Evolutionary conservation across 768 basidiomycete species (phyloP).

Genomic region (Kwoniella bestiolae): DNA sequence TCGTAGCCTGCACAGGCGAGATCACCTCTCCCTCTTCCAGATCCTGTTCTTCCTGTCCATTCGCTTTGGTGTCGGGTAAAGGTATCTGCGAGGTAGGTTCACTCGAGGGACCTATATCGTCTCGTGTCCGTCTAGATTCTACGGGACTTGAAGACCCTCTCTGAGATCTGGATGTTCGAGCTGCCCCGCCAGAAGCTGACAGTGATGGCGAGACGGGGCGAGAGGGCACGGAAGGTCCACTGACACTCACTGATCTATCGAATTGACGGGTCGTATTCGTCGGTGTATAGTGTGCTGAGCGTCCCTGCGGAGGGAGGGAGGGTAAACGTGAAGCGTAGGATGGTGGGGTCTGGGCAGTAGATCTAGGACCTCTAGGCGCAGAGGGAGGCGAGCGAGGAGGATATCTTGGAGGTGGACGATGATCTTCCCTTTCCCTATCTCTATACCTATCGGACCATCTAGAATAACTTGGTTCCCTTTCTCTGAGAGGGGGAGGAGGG

Average conservation of each 20-base stretch:
- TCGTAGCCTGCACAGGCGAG: constrained; percentile 28
- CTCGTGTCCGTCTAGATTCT: constrained; percentile 3
- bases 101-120: not conserved
- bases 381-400: constrained; percentile 18
- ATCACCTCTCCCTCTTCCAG: constrained; percentile 48
- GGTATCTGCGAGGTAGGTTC: constrained; percentile 10
- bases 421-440: not conserved
- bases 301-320: not conserved
- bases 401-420: not conserved
- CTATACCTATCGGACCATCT: not conserved
- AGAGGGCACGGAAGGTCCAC: constrained; percentile 7
- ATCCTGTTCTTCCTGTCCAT: constrained; percentile 29
- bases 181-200: constrained; percentile 14
- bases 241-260: constrained; percentile 15
- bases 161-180: constrained; percentile 17
- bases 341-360: constrained; percentile 20
- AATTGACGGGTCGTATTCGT: constrained; percentile 10
- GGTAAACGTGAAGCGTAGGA: constrained; percentile 17
- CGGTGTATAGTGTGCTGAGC: not conserved
- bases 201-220: constrained; percentile 10
- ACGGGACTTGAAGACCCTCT: constrained; percentile 37
- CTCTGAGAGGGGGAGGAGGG: not conserved
- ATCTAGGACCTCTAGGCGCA: constrained; percentile 3
- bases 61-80: constrained; percentile 13
- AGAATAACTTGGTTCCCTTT: not conserved